phyloP scores from a whole-genome alignment of 192 early-diverging fungal genomes.

The Gigaspora rosea region DNA sequence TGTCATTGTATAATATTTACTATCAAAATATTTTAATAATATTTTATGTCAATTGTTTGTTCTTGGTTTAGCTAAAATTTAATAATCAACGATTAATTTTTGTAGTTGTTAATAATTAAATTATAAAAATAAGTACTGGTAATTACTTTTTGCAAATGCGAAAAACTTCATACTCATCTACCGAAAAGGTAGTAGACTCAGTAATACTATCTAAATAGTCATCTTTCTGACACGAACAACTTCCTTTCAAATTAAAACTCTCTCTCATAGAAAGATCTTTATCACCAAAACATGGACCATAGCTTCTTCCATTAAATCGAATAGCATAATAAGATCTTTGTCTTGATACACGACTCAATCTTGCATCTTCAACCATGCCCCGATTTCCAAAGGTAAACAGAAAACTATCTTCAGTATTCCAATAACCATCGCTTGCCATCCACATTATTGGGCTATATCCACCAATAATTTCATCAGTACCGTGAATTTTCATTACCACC shows the following conservation, averaged over 20 bases:
- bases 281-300: conserved; percentile 32
- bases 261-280: conserved; percentile 23
- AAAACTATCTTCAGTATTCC: conserved; percentile 33
- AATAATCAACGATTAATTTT: no score
- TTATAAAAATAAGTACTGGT: neutral
- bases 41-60: no score
- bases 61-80: no score
- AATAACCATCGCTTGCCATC: conserved; percentile 17
- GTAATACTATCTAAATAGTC: conserved; percentile 23
- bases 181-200: conserved; percentile 1
- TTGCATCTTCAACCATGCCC: conserved; percentile 21
- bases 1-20: no score
- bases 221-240: conserved; percentile 28
- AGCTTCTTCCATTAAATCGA: conserved; percentile 16
- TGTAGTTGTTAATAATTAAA: neutral
- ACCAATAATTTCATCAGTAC: conserved; percentile 19
- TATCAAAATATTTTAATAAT: no score
- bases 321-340: conserved; percentile 28
- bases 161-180: conserved; percentile 27
- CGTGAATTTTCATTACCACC: conserved; percentile 19
- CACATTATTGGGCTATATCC: conserved; percentile 23
- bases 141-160: neutral
- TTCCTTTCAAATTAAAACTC: conserved; percentile 23
- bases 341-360: conserved; percentile 10
- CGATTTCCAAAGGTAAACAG: conserved; percentile 19